Evolutionary conservation across 2,329 filamentous ascomycete species (phyloP), one percentile per base, ranked within the genome.

Genomic region (Massarina eburnea): DNA sequence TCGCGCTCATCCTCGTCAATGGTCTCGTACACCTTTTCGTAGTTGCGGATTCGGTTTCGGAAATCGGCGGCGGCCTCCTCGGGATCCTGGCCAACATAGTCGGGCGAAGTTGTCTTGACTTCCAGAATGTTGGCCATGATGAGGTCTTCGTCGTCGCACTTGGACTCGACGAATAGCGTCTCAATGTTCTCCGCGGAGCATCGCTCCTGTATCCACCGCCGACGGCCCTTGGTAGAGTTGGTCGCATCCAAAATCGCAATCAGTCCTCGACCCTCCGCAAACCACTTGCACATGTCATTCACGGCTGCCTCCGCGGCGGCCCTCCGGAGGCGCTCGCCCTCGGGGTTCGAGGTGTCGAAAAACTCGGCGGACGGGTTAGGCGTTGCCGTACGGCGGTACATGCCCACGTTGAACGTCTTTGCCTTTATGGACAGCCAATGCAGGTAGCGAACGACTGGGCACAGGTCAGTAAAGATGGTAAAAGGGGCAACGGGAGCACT

Each of bases 71-170:
- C 94, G 3, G 94, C 94, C 48, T 83, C 78, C 69, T 99, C 94
- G 1, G 94, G 94, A 66, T 99, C 94, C 70, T 96, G 91, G 44
- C 91, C 94, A 47, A 84, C 78, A 70, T 99, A 99, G 73, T 99
- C 94, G 1, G 94, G 94, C 45, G 89, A 95, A 20, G 90, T 95
- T 2, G 91, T 92, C 79, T 99, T 99, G 64, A 99, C 94, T 67
- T 96, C 91, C 55, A 91, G 84, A 57, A 99, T 96, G 71, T 99
- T 99, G 77, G 85, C 89, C 91, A 96, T 96, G 74, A 99, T 96
- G 56, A 97, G 77, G 35, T 92, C 87, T 69, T 97, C 91, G 58
- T 96, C 86, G 66, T 99, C 92, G 70, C 94, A 99, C 68, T 94
- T 95, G 59, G 89, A 95, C 76, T 99, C 94, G 38, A 99, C 94